Evolutionary conservation across 805 yeast species (phyloP).

Genomic region (Saccharomycopsis babjevae): DNA sequence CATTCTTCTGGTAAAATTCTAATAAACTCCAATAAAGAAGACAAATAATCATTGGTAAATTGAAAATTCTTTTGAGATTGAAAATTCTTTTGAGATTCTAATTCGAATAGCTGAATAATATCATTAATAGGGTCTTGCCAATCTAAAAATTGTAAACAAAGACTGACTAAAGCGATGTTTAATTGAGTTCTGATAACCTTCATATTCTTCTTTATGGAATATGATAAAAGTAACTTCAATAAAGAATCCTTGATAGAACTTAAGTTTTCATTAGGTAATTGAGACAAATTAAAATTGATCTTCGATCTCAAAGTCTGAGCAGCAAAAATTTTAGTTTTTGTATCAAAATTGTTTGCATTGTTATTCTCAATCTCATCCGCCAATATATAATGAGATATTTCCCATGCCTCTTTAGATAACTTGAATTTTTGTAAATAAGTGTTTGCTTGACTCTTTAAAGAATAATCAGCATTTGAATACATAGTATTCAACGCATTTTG

Average conservation of each 20-base stretch:
- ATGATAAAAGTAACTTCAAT: constrained; percentile 43
- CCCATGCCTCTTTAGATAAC: constrained; percentile 78
- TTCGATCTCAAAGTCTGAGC: constrained; percentile 86
- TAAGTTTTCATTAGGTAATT: constrained; percentile 53
- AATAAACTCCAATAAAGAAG: constrained; percentile 63
- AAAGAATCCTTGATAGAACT: constrained; percentile 58
- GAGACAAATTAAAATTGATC: constrained; percentile 74
- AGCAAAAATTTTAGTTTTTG: constrained; percentile 68
- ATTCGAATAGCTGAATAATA: constrained; percentile 37
- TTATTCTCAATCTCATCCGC: constrained; percentile 14
- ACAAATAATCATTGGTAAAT: constrained; percentile 12
- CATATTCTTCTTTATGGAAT: constrained; percentile 31
- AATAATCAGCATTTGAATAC: constrained; percentile 34
- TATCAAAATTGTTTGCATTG: constrained; percentile 24
- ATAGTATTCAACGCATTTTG: constrained; percentile 36
- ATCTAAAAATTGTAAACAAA: constrained; percentile 62
- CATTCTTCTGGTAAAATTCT: constrained; percentile 89
- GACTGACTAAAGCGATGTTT: constrained; percentile 69
- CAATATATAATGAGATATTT: constrained; percentile 47
- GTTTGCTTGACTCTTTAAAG: constrained; percentile 35
- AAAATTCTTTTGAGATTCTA: constrained; percentile 9
- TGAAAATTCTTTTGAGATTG: constrained; percentile 8
- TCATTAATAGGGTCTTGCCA: constrained; percentile 72
- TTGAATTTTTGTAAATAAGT: constrained; percentile 70
- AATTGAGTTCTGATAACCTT: constrained; percentile 73